Evolutionary conservation across 768 basidiomycete species (phyloP), one percentile per base, ranked within the genome.

Genomic region (Lactarius tabidus): DNA sequence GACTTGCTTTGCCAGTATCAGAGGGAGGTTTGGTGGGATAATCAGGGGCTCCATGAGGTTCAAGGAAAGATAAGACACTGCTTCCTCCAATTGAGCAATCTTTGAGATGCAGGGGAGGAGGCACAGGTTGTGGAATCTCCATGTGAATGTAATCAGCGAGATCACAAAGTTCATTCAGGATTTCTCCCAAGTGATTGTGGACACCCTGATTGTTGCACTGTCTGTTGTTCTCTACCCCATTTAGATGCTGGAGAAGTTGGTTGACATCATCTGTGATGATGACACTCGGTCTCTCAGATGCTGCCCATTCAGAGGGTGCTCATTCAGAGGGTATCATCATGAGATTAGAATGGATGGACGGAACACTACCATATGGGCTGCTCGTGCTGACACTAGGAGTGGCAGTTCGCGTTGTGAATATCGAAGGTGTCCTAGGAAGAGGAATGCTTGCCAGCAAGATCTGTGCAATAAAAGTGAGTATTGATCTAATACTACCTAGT

Each of bases 91-190:
- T 56, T n/a, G 69, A 68, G 31, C 64, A 63, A n/a, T 68, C 67
- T 31, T 52, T 53, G 28, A 38, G 15, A n/a, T 58, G 23, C 41
- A 54, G 35, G 15, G 52, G 57, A 51, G 67, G 62, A n/a, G 33
- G 33, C 33, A 53, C 43, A 1, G 43, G 41, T n/a, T 63, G 45
- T 8, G 67, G 63, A 7, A 33, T 54, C 38, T 70, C 62, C 57
- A 38, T 63, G 17, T 38, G 79, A 14, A 69, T 53, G 63, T 20
- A 78, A 80, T 68, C 67, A 1, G 57, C 69, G 15, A 95, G 78
- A 53, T 86, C 84, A 15, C 79, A 79, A 3, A 96, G 77, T 68
- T 90, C 86, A 39, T 87, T 79, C 63, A 88, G 83, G 43, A 97
- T 84, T 0, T 85, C 82, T 59, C 83, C 82, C 5, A 96, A 79